These are phyloP conservation scores for Scheffersomyces segobiensis DNA, from an alignment of 1,139 yeast genomes.

Conservation along the genomic window DNA sequence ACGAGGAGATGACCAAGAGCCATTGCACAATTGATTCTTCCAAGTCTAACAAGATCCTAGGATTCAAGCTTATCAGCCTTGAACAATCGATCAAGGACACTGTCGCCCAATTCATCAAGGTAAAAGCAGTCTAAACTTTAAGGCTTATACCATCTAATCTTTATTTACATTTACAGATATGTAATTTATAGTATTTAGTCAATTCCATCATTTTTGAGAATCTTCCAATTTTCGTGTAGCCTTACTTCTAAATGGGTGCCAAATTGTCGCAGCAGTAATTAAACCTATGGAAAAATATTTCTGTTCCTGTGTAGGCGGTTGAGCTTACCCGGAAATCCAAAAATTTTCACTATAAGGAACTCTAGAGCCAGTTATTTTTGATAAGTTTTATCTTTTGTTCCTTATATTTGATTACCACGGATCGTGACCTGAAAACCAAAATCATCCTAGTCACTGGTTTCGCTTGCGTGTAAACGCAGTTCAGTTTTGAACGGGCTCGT, in stretches of 20 bases:
- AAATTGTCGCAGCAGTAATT: background rate
- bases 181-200: constrained; percentile 3
- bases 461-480: constrained; percentile 8
- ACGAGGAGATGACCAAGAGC: constrained; percentile 12
- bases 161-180: constrained; percentile 1
- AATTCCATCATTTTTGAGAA: background rate
- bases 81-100: constrained; percentile 18
- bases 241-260: background rate
- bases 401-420: constrained; percentile 49
- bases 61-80: constrained; percentile 15
- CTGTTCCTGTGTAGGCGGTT: background rate
- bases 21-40: constrained; percentile 14
- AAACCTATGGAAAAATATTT: background rate
- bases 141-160: too few relatives aligned
- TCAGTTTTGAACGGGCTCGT: constrained; percentile 15
- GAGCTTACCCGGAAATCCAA: background rate
- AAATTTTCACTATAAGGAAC: background rate
- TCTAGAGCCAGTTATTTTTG: background rate
- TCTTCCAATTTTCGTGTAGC: background rate
- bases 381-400: constrained; percentile 18
- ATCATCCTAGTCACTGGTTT: constrained; percentile 23
- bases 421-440: constrained; percentile 35
- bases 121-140: constrained; percentile 2
- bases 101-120: constrained; percentile 22
- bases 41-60: constrained; percentile 16